Percentiles rank a stretch among this genome's conserved stretches.
phyloP scores from a whole-genome alignment of 176 grass and related monocot genomes.

The Thalia dealbata region DNA sequence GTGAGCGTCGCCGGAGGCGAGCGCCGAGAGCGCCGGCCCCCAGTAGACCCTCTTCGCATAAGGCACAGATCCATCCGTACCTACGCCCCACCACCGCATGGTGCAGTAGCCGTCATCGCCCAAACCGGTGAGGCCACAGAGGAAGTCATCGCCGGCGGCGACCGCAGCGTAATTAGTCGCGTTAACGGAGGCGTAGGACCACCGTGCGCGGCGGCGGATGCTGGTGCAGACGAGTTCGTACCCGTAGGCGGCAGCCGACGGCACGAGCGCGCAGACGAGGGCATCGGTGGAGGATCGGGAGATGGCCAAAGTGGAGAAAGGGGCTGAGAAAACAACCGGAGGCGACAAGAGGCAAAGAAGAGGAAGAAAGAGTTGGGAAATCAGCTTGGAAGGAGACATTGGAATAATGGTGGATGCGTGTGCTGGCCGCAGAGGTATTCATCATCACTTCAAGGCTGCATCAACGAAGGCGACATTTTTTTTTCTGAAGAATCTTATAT shows the following conservation, averaged over 20 bases:
- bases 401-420: neutral
- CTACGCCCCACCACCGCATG: conserved; percentile 83
- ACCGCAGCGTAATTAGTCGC: conserved; percentile 61
- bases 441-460: neutral
- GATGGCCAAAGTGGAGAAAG: conserved; percentile 2
- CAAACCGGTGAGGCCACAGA: conserved; percentile 49
- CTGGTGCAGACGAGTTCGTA: conserved; percentile 53
- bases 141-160: conserved; percentile 52
- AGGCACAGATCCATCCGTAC: conserved; percentile 12
- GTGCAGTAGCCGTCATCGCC: conserved; percentile 23
- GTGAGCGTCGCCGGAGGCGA: conserved; percentile 54
- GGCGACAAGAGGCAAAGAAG: neutral
- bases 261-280: conserved; percentile 56
- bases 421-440: neutral
- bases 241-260: neutral
- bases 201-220: conserved; percentile 14
- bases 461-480: too few species aligned
- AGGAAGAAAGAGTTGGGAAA: conserved; percentile 10
- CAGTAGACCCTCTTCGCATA: conserved; percentile 45
- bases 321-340: neutral
- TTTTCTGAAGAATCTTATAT: too few species aligned
- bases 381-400: neutral
- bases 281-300: conserved; percentile 9
- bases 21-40: conserved; percentile 31
- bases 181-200: conserved; percentile 17